A percentile compares a stretch with the other conserved stretches of the same genome.
phyloP scores from a whole-genome alignment of 805 yeast species.

The Pichia manshurica region DNA sequence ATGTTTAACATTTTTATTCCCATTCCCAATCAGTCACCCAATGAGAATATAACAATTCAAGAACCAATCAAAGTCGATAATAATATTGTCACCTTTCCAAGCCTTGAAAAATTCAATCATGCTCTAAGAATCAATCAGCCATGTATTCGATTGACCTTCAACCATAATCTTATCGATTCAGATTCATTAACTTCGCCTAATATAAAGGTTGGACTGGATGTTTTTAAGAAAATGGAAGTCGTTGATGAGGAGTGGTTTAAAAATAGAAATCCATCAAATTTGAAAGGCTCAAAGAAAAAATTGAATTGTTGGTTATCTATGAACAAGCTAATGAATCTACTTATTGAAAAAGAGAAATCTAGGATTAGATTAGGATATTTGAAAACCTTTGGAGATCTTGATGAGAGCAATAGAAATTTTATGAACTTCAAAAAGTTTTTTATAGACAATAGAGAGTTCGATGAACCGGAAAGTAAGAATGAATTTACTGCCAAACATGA shows the following conservation, averaged over 20 bases:
- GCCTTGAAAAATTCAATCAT: conserved; percentile 4
- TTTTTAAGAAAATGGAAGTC: conserved; percentile 9
- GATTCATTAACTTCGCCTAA: conserved; percentile 14
- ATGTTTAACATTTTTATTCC: conserved; percentile 24
- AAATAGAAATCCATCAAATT: conserved; percentile 8
- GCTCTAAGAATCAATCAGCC: conserved; percentile 9
- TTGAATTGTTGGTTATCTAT: conserved; percentile 15
- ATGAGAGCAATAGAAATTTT: neutral
- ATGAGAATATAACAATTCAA: conserved; percentile 17
- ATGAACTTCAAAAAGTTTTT: conserved; percentile 6
- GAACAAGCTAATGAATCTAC: conserved; percentile 21
- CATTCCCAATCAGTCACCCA: conserved; percentile 19
- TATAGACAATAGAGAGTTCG: conserved; percentile 4
- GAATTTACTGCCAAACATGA: too few species aligned
- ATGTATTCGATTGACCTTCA: conserved; percentile 16
- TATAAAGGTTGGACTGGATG: conserved; percentile 15
- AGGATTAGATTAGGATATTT: conserved; percentile 19
- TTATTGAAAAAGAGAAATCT: conserved; percentile 21
- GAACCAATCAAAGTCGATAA: conserved; percentile 10
- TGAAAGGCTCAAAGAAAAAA: conserved; percentile 9
- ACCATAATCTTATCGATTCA: conserved; percentile 15
- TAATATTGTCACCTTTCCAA: conserved; percentile 6
- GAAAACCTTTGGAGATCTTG: conserved; percentile 7
- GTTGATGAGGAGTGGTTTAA: conserved; percentile 14
- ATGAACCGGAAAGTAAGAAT: too few species aligned